A percentile compares a stretch with the other conserved stretches of the same genome.
phyloP scores from a whole-genome alignment of 2,329 filamentous ascomycete genomes.

The Colletotrichum phormii region DNA sequence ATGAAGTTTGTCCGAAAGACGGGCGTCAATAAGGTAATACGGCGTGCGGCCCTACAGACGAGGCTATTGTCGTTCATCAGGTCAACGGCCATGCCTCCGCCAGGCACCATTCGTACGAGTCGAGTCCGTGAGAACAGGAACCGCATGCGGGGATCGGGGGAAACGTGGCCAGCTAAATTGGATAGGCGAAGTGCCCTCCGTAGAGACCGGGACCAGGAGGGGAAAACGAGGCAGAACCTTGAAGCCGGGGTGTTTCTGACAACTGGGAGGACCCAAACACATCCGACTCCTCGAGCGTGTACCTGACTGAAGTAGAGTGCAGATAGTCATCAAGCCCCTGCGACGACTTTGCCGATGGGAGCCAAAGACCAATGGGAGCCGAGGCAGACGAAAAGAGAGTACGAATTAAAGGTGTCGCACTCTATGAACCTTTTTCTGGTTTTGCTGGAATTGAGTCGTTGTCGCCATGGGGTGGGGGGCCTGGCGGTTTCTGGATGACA shows the following conservation, averaged over 20 bases:
- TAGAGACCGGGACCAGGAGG: conserved; percentile 15
- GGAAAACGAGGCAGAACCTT: conserved; percentile 24
- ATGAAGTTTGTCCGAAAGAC: conserved; percentile 1
- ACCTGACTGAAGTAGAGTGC: conserved; percentile 29
- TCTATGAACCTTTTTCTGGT: conserved; percentile 6
- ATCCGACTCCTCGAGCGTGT: conserved; percentile 1
- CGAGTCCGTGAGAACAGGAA: neutral
- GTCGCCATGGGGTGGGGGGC: neutral
- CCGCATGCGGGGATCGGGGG: neutral
- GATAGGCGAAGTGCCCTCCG: neutral
- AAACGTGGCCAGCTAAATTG: conserved; percentile 13
- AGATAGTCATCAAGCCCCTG: conserved; percentile 9
- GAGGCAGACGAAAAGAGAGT: neutral
- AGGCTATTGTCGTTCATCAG: neutral
- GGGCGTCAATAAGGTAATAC: neutral
- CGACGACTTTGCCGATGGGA: conserved; percentile 5
- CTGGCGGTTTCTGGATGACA: neutral
- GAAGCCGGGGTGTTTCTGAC: conserved; percentile 1
- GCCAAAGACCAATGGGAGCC: conserved; percentile 8
- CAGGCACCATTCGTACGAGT: neutral
- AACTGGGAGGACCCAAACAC: conserved; percentile 9
- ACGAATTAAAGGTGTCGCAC: conserved; percentile 20
- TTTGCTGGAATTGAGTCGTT: conserved; percentile 8
- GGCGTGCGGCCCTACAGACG: neutral
- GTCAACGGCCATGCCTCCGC: neutral